Base-by-base conservation (phyloP, 2,329 filamentous ascomycete genomes). In the Fusarium ramigenum region DNA sequence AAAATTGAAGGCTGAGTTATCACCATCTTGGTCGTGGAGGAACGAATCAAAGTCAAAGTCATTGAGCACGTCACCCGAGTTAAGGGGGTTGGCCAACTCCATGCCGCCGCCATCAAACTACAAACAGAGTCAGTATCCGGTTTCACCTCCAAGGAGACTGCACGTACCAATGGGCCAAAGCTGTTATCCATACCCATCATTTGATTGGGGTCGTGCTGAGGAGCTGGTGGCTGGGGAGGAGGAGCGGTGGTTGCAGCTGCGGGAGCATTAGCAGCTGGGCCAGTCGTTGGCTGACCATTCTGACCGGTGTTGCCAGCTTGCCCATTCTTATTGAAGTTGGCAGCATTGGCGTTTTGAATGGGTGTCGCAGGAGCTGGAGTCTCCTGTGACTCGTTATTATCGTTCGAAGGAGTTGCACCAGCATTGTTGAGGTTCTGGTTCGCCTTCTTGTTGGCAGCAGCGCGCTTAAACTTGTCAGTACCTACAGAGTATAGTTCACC, bases 31-130 rank as follows among this genome's bases (percentile, higher is more conserved):
- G 66, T 87, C 85, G 71, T 92, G 89, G 12, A 92, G 82, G 83
- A 92, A 92, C 4, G 90, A 91, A 79, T 92, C 90, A 74, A 92
- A 85, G 70, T 92, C 90, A 75, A 92, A 92, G 72, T 91, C 90
- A 75, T 89, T 89, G 53, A 92, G 83, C 40, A 92, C 90, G 77
- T 92, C 87, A 60, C 82, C 82, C 10, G 85, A 85, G 68, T 84
- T 83, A 32, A 87, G 79, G 5, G 89, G 87, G 71, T 90, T 88
- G 61, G 86, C 84, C 78, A 90, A 88, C 63, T 88, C 88, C 81
- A 91, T 85, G 44, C 74, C 59, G 49, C 76, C 78, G 62, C 78
- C 79, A 64, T 86, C 84, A 78, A 83, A 83, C 79, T 84, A 64
- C 14, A 60, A 19, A 7, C 21, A 18, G 71, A 60, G 77, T 76